Conservation (phyloP, 2,329 filamentous ascomycete species). For the Teratosphaeria zuluensis region DNA sequence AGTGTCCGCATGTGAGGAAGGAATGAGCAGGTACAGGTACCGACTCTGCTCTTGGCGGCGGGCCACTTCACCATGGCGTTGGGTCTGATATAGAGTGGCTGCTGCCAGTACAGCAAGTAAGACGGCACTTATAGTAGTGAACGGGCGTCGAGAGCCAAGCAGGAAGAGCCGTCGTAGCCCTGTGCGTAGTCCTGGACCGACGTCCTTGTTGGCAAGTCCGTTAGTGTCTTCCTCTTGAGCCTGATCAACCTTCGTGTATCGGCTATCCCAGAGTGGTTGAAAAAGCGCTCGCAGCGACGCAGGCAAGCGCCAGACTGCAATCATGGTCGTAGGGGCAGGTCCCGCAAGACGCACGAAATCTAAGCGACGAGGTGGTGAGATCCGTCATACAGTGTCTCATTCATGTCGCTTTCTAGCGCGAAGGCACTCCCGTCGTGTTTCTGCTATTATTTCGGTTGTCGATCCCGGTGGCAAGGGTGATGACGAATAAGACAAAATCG, state of each 20-base stretch:
- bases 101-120: neutral
- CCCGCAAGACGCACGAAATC: neutral
- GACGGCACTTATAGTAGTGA: neutral
- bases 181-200: neutral
- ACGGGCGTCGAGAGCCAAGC: neutral
- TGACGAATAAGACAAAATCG: neutral
- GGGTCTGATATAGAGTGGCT: neutral
- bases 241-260: neutral
- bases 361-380: neutral
- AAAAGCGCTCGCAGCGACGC: neutral
- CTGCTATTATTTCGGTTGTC: neutral
- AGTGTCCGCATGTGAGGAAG: slow-evolving; percentile 12
- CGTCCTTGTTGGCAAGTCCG: neutral
- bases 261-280: neutral
- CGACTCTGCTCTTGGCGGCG: neutral
- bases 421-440: neutral
- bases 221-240: neutral
- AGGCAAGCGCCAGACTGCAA: neutral
- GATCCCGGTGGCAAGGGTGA: neutral
- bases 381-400: neutral
- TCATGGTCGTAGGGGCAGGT: neutral
- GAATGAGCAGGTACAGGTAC: slow-evolving; percentile 18
- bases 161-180: neutral
- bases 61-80: neutral
- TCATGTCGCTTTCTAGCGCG: neutral